Evolutionary conservation across 1,284 basidiomycete genomes (phyloP).

Genomic region (Exobasidium cylindrosporum): DNA sequence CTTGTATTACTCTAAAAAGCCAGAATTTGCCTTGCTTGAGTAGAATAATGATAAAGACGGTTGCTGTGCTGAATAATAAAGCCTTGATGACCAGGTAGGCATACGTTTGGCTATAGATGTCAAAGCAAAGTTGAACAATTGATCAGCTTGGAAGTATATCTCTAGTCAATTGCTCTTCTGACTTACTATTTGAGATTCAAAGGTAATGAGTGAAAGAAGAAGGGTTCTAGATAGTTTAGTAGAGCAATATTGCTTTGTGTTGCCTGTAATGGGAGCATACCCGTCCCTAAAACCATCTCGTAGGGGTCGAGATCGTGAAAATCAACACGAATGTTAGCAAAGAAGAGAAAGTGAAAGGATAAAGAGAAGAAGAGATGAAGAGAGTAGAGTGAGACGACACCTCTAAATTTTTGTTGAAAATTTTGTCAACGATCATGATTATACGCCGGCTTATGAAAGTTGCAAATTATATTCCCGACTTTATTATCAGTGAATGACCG

Average conservation of each 20-base stretch:
- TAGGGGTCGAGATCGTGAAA: background rate
- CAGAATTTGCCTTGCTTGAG: conserved; percentile 24
- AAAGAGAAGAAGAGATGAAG: conserved; percentile 2
- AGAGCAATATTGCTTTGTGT: background rate
- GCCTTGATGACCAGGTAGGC: conserved; percentile 17
- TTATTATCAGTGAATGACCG: too few species aligned
- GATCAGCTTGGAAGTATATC: background rate
- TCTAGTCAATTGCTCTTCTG: background rate
- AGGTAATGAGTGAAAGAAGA: background rate
- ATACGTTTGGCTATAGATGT: conserved; percentile 6
- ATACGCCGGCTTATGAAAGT: too few species aligned
- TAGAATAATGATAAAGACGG: conserved; percentile 21
- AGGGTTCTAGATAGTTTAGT: background rate
- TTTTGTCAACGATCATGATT: too few species aligned
- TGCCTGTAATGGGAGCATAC: background rate
- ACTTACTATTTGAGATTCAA: background rate
- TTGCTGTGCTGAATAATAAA: conserved; percentile 22
- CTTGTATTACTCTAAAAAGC: background rate
- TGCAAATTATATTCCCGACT: too few species aligned
- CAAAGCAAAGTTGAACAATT: background rate
- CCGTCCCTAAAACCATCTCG: background rate
- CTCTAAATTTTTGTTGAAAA: too few species aligned
- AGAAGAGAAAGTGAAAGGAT: background rate
- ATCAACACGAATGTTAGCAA: background rate
- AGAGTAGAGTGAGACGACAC: too few species aligned